Base-by-base conservation (phyloP, 441 rosid species). In the Isatis lusitanica region DNA sequence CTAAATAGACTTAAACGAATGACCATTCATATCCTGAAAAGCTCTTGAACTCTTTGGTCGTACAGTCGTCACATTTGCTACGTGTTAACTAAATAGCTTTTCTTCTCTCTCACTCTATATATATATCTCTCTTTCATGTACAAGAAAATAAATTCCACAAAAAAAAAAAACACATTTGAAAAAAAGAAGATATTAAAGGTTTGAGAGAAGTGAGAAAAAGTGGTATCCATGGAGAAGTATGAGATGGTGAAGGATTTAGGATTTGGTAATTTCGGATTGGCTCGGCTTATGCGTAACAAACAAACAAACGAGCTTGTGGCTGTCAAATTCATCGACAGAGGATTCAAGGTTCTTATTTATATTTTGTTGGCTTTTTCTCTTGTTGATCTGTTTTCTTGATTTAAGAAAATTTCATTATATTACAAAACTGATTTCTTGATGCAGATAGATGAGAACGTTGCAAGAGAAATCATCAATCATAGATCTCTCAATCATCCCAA, bases 191-290 rank as follows among this genome's bases (percentile, higher is more conserved):
- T 10, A 48, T 38, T 13, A 11, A 59, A 75, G 53, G 52, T 44
- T 55, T 55, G 16, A 62, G 15, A 56, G 52, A 57, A 39, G 55
- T 26, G 30, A 52, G 30, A 65, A 57, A 33, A 66, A 46, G 74
- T 68, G 18, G 52, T 44, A 59, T 16, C 28, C 3, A 82, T 79
- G 85, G 85, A 82, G 57, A 82, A 82, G 75, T 82, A 82, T 74
- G 85, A 77, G 74, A 70, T 79, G 56, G 78, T 82, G 78, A 82
- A 79, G 58, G 85, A 82, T 76, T 79, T 82, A 26, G 85, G 85
- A 59, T 67, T 74, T 73, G 85, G 85, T 30, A 82, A 74, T 52
- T 79, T 82, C 26, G 85, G 85, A 17, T 73, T 82, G 44, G 83
- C 85, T 52, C 78, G 85, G 31, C 79, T 82, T 67, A 79, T 82